phyloP scores from a whole-genome alignment of 192 early-diverging fungal species.

The Neocallimastix lanati region DNA sequence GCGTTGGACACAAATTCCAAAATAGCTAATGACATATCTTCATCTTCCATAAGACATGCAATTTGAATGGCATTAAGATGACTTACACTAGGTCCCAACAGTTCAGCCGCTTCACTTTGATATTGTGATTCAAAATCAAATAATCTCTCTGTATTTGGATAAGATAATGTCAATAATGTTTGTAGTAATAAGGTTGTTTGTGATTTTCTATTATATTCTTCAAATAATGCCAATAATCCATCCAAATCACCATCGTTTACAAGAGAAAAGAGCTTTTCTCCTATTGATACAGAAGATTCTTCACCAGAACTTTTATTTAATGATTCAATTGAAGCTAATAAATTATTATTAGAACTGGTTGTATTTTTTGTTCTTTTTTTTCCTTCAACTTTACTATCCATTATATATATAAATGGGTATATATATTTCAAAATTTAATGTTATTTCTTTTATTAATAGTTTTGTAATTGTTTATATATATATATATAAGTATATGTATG shows the following conservation, averaged over 20 bases:
- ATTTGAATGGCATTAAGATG: constrained; percentile 45
- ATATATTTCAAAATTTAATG: too few species aligned
- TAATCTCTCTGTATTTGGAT: constrained; percentile 29
- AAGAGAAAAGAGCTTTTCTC: background rate
- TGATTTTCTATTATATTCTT: background rate
- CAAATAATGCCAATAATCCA: background rate
- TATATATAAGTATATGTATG: too few species aligned
- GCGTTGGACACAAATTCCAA: constrained; percentile 31
- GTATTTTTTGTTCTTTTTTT: background rate
- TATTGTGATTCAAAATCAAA: constrained; percentile 37
- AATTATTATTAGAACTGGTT: background rate
- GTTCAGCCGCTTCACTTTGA: constrained; percentile 31
- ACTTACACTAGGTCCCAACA: constrained; percentile 30
- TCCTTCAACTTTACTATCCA: background rate
- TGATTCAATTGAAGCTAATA: background rate
- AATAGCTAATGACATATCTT: constrained; percentile 41
- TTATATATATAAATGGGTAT: too few species aligned
- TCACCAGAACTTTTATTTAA: background rate
- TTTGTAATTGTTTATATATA: too few species aligned
- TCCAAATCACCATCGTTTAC: background rate
- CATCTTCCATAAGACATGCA: constrained; percentile 40
- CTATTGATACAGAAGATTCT: background rate
- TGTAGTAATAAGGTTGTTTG: background rate
- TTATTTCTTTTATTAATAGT: too few species aligned
- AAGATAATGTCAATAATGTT: constrained; percentile 19